phyloP scores from a whole-genome alignment of 345 rosid species.

The Populus tremula region DNA sequence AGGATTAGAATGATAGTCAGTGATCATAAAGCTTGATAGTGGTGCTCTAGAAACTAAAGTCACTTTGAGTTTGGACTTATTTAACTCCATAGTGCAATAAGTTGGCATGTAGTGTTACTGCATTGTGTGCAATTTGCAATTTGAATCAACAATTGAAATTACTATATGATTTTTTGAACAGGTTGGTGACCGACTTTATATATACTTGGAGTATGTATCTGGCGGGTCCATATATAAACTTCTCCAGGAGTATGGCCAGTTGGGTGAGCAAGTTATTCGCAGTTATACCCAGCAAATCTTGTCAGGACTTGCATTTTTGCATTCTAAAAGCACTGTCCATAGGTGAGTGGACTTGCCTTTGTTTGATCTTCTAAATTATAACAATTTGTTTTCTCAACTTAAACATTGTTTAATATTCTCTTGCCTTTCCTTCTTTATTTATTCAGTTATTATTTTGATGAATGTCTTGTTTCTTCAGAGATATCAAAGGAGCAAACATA shows the following conservation, averaged over 20 bases:
- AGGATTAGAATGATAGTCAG: background rate
- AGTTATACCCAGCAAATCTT: slow-evolving; percentile 76
- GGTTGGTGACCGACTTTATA: slow-evolving; percentile 64
- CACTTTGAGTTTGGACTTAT: background rate
- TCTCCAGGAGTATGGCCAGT: slow-evolving; percentile 71
- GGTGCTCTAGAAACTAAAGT: background rate
- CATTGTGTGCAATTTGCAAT: background rate
- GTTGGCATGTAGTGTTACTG: background rate
- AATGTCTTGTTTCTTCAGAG: slow-evolving; percentile 35
- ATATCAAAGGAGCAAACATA: slow-evolving; percentile 81
- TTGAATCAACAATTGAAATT: background rate
- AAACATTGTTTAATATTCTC: background rate
- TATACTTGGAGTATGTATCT: slow-evolving; percentile 75
- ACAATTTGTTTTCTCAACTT: slow-evolving; percentile 22
- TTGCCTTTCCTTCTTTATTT: background rate
- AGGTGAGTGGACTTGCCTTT: slow-evolving; percentile 37
- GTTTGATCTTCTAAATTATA: background rate
- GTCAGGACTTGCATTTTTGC: slow-evolving; percentile 68
- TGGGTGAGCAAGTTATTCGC: slow-evolving; percentile 64
- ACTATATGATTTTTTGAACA: slow-evolving; percentile 22
- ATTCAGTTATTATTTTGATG: background rate
- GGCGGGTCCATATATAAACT: slow-evolving; percentile 80
- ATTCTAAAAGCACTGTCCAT: slow-evolving; percentile 64
- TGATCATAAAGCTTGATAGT: background rate
- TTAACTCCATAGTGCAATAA: background rate